These are phyloP conservation scores for Colletotrichum abscissum DNA, from an alignment of 2,329 filamentous ascomycete species.

Conservation along the genomic window DNA sequence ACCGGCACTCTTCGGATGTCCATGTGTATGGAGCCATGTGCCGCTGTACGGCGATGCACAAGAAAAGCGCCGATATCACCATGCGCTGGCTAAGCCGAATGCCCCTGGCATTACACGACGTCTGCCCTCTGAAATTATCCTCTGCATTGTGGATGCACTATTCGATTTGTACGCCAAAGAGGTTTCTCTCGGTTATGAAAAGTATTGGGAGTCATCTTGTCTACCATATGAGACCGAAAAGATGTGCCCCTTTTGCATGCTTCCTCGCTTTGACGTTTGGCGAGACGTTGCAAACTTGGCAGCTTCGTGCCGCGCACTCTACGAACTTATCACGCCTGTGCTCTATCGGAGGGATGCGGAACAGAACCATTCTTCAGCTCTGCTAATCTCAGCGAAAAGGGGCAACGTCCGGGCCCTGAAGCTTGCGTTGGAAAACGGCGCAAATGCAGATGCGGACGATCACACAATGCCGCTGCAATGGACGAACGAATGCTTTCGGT, in stretches of 20 bases:
- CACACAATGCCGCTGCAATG: constrained; percentile 33
- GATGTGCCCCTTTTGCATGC: constrained; percentile 33
- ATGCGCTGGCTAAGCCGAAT: constrained; percentile 6
- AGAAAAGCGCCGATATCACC: not conserved
- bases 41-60: constrained; percentile 29
- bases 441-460: constrained; percentile 46
- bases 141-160: constrained; percentile 32
- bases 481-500: constrained; percentile 33
- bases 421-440: constrained; percentile 47
- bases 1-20: constrained; percentile 25
- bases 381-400: constrained; percentile 24
- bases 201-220: constrained; percentile 34
- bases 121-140: constrained; percentile 30
- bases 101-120: constrained; percentile 14
- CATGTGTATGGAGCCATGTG: constrained; percentile 33
- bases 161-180: constrained; percentile 27
- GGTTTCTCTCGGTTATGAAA: constrained; percentile 26
- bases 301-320: constrained; percentile 22
- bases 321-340: constrained; percentile 23
- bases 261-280: constrained; percentile 33
- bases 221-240: constrained; percentile 28
- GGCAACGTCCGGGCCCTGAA: constrained; percentile 26
- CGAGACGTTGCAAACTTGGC: constrained; percentile 30
- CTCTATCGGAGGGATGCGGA: constrained; percentile 25
- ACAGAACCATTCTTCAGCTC: constrained; percentile 27